A percentile compares a stretch with the other conserved stretches of the same genome.
Conservation (phyloP, 1,284 basidiomycete species). For the Leucoagaricus sp. region DNA sequence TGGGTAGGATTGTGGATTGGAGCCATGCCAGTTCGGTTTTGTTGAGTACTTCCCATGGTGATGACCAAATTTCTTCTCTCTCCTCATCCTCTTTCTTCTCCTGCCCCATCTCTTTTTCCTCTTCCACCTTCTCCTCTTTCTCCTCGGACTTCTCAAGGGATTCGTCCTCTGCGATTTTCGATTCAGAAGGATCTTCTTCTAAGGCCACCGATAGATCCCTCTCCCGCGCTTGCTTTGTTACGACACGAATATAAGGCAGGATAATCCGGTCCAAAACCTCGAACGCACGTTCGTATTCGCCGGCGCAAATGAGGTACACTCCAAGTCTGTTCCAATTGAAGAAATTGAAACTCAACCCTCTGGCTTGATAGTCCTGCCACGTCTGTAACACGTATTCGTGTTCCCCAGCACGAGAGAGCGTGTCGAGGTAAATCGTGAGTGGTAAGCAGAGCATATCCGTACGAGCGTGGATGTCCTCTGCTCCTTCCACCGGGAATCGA, state of each 20-base stretch:
- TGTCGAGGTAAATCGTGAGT: slow-evolving; percentile 84
- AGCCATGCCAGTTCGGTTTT: slow-evolving; percentile 52
- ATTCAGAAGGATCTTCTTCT: no score
- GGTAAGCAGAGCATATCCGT: slow-evolving; percentile 72
- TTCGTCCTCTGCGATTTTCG: no score
- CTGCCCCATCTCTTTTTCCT: slow-evolving; percentile 32
- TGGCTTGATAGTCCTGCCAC: slow-evolving; percentile 67
- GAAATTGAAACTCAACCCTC: slow-evolving; percentile 85
- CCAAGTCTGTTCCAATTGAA: slow-evolving; percentile 93
- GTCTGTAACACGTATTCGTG: slow-evolving; percentile 65
- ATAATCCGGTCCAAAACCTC: slow-evolving; percentile 83
- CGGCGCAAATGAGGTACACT: slow-evolving; percentile 76
- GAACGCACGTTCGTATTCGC: slow-evolving; percentile 81
- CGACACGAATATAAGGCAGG: slow-evolving; percentile 55
- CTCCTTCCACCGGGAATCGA: not conserved
- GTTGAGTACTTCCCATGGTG: slow-evolving; percentile 46
- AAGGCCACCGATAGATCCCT: slow-evolving; percentile 30
- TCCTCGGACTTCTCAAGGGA: no score
- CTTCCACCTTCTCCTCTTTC: no score
- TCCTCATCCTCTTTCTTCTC: not conserved
- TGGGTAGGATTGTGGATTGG: not conserved
- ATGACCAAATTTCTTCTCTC: not conserved
- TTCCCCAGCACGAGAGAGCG: slow-evolving; percentile 65
- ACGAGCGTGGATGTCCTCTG: not conserved
- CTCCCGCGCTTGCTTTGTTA: not conserved